Conservation (phyloP, 306 rosid genomes). For the Cucumis melo region DNA sequence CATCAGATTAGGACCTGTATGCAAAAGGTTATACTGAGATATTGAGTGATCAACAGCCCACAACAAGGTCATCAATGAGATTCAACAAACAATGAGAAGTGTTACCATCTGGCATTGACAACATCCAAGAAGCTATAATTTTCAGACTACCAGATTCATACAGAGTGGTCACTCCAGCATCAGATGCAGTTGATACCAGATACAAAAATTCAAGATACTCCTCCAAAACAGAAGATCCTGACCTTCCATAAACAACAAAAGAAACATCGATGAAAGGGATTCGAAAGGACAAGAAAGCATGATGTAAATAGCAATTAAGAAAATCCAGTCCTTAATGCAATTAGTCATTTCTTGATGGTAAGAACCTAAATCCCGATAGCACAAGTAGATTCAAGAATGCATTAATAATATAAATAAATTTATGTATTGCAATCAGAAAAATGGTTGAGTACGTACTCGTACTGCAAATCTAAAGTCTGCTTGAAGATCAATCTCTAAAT, state of each 20-base stretch:
- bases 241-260: slow-evolving; percentile 21
- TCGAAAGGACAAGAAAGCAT: background rate
- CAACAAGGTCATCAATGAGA: background rate
- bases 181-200: slow-evolving; percentile 59
- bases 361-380: background rate
- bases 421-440: background rate
- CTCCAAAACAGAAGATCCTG: slow-evolving; percentile 41
- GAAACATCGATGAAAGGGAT: background rate
- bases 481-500: background rate
- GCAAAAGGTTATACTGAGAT: background rate
- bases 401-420: background rate
- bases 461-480: background rate
- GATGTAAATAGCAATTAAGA: background rate
- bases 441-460: background rate
- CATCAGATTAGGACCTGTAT: slow-evolving; percentile 54
- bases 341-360: background rate
- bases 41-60: background rate
- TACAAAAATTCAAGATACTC: slow-evolving; percentile 79
- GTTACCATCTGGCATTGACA: slow-evolving; percentile 52
- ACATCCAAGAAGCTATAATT: slow-evolving; percentile 49
- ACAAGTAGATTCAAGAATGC: no score
- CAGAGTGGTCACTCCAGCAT: slow-evolving; percentile 35
- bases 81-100: slow-evolving; percentile 1
- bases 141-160: slow-evolving; percentile 51
- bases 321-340: background rate